Conservation (phyloP, 1,284 basidiomycete species). For the Sutorius eximius region DNA sequence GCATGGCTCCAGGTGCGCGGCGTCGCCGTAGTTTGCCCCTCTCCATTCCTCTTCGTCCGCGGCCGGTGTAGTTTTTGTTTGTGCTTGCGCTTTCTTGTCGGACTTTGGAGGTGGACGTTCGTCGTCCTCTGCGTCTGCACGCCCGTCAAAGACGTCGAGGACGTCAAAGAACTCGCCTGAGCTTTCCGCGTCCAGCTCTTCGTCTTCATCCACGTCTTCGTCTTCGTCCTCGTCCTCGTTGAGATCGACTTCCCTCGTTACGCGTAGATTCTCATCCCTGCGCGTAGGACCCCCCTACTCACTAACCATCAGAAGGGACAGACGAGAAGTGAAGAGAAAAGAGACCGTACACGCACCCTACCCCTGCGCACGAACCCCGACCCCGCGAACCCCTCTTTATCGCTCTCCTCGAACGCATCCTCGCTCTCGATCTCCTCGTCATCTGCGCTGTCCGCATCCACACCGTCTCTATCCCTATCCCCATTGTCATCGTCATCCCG, state of each 20-base stretch:
- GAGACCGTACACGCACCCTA: constrained; percentile 42
- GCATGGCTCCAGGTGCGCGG: too few species aligned
- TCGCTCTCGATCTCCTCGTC: constrained; percentile 83
- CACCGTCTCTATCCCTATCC: constrained; percentile 27
- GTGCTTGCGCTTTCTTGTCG: neutral
- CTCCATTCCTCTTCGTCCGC: constrained; percentile 12
- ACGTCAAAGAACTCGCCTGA: constrained; percentile 66
- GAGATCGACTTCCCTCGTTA: constrained; percentile 46
- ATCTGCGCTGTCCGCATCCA: constrained; percentile 47
- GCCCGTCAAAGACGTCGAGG: constrained; percentile 67
- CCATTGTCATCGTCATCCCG: constrained; percentile 57
- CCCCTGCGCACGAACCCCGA: constrained; percentile 54
- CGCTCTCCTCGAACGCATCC: constrained; percentile 78
- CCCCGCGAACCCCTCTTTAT: constrained; percentile 77
- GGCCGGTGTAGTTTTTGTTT: neutral
- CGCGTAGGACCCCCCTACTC: constrained; percentile 13
- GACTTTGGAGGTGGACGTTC: neutral
- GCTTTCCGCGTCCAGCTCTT: constrained; percentile 51
- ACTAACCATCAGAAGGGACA: constrained; percentile 3
- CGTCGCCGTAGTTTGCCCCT: constrained; percentile 16
- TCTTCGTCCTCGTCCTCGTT: constrained; percentile 68
- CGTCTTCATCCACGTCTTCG: constrained; percentile 39
- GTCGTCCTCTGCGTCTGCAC: constrained; percentile 38
- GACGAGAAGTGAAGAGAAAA: neutral
- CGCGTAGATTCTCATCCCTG: constrained; percentile 14